Percentiles rank a stretch among this genome's conserved stretches.
Conservation (phyloP, 257 asterid genomes). For the Capsicum rhomboideum region DNA sequence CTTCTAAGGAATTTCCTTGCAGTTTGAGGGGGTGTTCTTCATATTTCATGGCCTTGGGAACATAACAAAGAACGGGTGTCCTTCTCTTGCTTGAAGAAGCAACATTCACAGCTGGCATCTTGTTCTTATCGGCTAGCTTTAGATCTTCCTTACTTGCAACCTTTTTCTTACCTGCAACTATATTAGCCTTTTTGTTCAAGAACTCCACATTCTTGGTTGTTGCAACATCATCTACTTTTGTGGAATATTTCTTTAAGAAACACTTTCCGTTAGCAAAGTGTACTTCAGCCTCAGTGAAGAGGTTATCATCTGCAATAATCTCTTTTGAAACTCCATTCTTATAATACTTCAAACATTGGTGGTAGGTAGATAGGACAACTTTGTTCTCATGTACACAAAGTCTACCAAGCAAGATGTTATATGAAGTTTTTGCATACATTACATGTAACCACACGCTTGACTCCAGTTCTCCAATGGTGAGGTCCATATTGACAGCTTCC, state of each 20-base stretch:
- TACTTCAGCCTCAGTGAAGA: neutral
- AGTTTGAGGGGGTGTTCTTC: neutral
- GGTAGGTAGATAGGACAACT: no score
- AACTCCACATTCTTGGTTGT: no score
- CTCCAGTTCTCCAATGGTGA: neutral
- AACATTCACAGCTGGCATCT: neutral
- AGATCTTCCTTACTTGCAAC: neutral
- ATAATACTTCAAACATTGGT: no score
- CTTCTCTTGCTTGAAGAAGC: neutral
- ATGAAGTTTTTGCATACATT: no score
- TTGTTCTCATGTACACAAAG: no score
- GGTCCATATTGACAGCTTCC: neutral
- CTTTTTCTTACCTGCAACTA: accelerated
- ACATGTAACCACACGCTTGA: neutral
- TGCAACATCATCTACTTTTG: neutral
- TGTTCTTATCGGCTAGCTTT: neutral
- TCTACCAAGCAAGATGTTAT: no score
- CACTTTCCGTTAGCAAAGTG: neutral
- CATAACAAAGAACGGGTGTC: neutral
- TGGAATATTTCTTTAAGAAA: neutral
- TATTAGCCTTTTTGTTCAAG: neutral
- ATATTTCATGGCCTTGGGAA: neutral
- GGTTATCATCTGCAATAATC: neutral
- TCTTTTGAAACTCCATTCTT: no score
- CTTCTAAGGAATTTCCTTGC: neutral